phyloP scores from a whole-genome alignment of 805 yeast species.

The Candida arabinofermentans region DNA sequence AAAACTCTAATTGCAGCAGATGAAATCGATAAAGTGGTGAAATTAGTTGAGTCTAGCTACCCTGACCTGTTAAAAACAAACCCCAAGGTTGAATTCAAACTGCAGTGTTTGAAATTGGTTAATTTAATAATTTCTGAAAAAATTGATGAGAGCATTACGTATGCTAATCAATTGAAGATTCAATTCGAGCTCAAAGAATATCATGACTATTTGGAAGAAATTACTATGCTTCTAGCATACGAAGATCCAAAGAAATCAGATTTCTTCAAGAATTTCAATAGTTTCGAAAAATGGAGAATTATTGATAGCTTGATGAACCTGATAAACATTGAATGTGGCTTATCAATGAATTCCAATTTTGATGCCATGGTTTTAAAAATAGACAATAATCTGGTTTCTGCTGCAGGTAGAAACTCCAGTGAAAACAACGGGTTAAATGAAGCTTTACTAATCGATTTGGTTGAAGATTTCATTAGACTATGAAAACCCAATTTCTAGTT shows the following conservation, averaged over 20 bases:
- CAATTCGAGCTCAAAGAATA: constrained; percentile 30
- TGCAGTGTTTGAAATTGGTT: constrained; percentile 41
- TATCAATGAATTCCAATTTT: constrained; percentile 18
- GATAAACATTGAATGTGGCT: constrained; percentile 14
- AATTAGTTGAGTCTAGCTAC: constrained; percentile 34
- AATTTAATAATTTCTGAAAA: constrained; percentile 29
- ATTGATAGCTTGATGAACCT: constrained; percentile 41
- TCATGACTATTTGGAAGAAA: constrained; percentile 37
- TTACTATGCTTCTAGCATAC: constrained; percentile 51
- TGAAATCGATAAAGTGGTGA: constrained; percentile 41
- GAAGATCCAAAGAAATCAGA: constrained; percentile 39
- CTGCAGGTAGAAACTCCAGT: constrained; percentile 17
- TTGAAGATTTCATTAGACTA: constrained; percentile 41
- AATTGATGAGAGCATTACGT: constrained; percentile 34
- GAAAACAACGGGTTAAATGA: constrained; percentile 28
- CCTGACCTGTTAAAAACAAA: constrained; percentile 35
- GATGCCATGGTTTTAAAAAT: constrained; percentile 18
- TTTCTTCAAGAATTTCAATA: constrained; percentile 34
- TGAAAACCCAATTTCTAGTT: too few species aligned
- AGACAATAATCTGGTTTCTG: constrained; percentile 16
- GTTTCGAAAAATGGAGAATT: constrained; percentile 34
- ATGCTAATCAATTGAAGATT: constrained; percentile 36
- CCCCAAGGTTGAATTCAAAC: constrained; percentile 35
- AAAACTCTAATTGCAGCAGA: constrained; percentile 38
- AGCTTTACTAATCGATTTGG: constrained; percentile 38